Percentiles rank a stretch among this genome's conserved stretches.
Evolutionary conservation across 2,329 filamentous ascomycete species (phyloP).

Genomic region (Cladosporium cucumerinum): DNA sequence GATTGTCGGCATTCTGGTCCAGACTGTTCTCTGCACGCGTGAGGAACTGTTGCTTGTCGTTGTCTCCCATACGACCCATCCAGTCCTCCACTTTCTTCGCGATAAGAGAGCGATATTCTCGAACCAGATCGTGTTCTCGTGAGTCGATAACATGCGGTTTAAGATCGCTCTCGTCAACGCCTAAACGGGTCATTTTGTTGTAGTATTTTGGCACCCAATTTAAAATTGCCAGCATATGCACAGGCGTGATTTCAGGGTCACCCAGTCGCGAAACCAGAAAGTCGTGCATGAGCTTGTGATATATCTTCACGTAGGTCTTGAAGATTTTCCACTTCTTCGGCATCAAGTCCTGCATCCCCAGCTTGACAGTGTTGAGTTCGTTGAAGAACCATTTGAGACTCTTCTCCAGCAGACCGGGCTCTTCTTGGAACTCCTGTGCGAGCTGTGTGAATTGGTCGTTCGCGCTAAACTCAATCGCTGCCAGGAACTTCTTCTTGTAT

Average conservation of each 20-base stretch:
- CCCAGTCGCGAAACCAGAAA: slow-evolving; percentile 81
- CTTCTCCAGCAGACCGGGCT: slow-evolving; percentile 81
- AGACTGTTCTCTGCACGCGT: slow-evolving; percentile 76
- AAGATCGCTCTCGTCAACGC: slow-evolving; percentile 70
- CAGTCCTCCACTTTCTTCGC: slow-evolving; percentile 95
- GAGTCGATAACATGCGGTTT: slow-evolving; percentile 85
- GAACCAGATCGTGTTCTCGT: slow-evolving; percentile 82
- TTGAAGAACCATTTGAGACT: slow-evolving; percentile 96
- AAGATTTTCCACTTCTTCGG: slow-evolving; percentile 97
- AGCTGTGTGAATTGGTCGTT: slow-evolving; percentile 67
- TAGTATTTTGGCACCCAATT: slow-evolving; percentile 97
- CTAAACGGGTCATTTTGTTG: slow-evolving; percentile 88
- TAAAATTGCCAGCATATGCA: slow-evolving; percentile 85
- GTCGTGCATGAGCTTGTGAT: slow-evolving; percentile 93
- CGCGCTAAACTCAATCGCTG: slow-evolving; percentile 71
- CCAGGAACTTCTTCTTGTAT: slow-evolving; percentile 93
- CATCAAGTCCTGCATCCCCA: slow-evolving; percentile 87
- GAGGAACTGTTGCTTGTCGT: slow-evolving; percentile 77
- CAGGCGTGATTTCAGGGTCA: slow-evolving; percentile 77
- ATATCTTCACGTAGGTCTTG: slow-evolving; percentile 83
- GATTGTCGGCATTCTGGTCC: slow-evolving; percentile 82
- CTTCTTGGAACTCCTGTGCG: slow-evolving; percentile 73
- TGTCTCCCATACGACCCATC: slow-evolving; percentile 87
- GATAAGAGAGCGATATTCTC: slow-evolving; percentile 91
- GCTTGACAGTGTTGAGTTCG: slow-evolving; percentile 88